These are phyloP conservation scores for Hyparrhenia diplandra DNA, from an alignment of 176 grass and related monocot genomes.

Conservation along the genomic window DNA sequence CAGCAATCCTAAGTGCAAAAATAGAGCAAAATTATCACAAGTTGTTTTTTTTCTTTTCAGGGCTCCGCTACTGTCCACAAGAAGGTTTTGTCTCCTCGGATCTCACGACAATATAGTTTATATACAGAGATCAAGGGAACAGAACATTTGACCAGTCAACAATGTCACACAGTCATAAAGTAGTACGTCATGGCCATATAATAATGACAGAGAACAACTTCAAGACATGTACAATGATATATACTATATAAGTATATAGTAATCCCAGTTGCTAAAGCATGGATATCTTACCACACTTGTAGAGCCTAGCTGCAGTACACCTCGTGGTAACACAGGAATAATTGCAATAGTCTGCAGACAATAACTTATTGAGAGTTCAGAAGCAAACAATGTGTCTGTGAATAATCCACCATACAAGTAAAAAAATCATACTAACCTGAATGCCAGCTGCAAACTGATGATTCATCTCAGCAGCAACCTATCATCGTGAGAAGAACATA, in stretches of 20 bases:
- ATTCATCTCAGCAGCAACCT: slow-evolving; percentile 67
- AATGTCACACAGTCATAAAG: slow-evolving; percentile 23
- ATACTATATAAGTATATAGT: slow-evolving; percentile 29
- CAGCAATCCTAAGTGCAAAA: background rate
- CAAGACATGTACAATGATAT: slow-evolving; percentile 26
- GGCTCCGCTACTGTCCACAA: slow-evolving; percentile 17
- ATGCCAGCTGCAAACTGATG: slow-evolving; percentile 56
- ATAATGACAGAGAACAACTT: slow-evolving; percentile 25
- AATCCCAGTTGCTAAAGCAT: slow-evolving; percentile 21
- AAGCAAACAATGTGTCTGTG: background rate
- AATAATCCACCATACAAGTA: slow-evolving; percentile 7
- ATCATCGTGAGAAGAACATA: background rate
- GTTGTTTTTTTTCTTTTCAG: slow-evolving; percentile 4
- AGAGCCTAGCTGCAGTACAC: slow-evolving; percentile 72
- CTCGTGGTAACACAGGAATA: slow-evolving; percentile 71
- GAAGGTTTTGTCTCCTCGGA: slow-evolving; percentile 22
- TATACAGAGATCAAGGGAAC: slow-evolving; percentile 29
- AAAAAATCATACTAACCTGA: slow-evolving; percentile 39
- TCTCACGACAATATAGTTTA: slow-evolving; percentile 31
- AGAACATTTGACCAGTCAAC: slow-evolving; percentile 47
- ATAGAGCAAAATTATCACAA: background rate
- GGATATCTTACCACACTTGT: slow-evolving; percentile 57
- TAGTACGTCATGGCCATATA: slow-evolving; percentile 22
- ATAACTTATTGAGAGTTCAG: slow-evolving; percentile 26
- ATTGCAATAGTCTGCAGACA: slow-evolving; percentile 68